phyloP scores from a whole-genome alignment of 768 basidiomycete genomes.

The Kwoniella europaea region DNA sequence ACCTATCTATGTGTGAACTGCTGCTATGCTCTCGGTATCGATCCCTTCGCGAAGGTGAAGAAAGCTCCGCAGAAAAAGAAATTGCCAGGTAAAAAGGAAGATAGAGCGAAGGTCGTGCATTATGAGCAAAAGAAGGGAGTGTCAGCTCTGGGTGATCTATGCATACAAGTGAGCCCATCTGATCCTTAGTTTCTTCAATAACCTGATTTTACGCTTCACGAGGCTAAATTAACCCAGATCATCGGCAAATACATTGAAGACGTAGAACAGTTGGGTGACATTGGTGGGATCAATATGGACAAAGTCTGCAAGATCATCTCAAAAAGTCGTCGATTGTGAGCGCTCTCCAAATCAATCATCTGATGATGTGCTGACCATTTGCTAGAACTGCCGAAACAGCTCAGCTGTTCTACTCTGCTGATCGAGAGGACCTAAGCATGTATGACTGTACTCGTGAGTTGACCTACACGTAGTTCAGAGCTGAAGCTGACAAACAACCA shows the following conservation, averaged over 20 bases:
- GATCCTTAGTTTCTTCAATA: too few relatives aligned
- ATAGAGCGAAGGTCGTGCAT: slow-evolving; percentile 70
- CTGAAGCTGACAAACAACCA: slow-evolving; percentile 52
- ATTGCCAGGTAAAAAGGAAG: slow-evolving; percentile 63
- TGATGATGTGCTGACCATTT: slow-evolving; percentile 13
- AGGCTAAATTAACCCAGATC: slow-evolving; percentile 62
- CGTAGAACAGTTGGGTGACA: slow-evolving; percentile 73
- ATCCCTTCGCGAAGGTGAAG: slow-evolving; percentile 74
- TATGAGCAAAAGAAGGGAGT: slow-evolving; percentile 69
- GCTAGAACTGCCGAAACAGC: slow-evolving; percentile 77
- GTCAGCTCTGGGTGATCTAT: slow-evolving; percentile 74
- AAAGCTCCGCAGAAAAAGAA: slow-evolving; percentile 60
- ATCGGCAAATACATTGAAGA: slow-evolving; percentile 86
- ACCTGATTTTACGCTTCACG: too few relatives aligned
- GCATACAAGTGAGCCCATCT: slow-evolving; percentile 68
- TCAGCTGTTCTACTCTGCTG: slow-evolving; percentile 77
- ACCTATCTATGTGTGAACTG: slow-evolving; percentile 87
- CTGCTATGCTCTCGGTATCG: slow-evolving; percentile 73
- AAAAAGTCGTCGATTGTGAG: slow-evolving; percentile 79
- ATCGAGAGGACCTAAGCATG: slow-evolving; percentile 71
- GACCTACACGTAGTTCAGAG: background rate
- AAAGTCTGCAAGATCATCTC: slow-evolving; percentile 80
- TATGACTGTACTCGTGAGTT: slow-evolving; percentile 90
- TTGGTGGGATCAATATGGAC: slow-evolving; percentile 81
- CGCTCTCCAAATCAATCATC: slow-evolving; percentile 28